Conservation (phyloP, 768 basidiomycete genomes). For the Rubroboletus pulcherrimus region DNA sequence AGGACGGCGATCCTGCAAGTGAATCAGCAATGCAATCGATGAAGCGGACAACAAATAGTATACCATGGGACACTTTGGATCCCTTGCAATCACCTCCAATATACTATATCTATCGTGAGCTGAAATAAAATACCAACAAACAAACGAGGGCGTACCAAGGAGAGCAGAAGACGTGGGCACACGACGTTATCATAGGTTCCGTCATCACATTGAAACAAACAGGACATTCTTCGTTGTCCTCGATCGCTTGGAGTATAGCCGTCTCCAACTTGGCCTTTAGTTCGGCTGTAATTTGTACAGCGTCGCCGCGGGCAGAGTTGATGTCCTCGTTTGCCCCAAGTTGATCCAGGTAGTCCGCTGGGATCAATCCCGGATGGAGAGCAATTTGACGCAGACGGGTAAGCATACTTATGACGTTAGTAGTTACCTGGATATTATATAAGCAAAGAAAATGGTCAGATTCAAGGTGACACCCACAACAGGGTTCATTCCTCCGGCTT, state of each 20-base stretch:
- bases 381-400: constrained; percentile 82
- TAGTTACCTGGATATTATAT: constrained; percentile 46
- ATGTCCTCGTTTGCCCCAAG: constrained; percentile 37
- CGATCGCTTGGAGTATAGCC: constrained; percentile 60
- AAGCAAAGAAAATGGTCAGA: background rate
- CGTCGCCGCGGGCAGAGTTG: constrained; percentile 12
- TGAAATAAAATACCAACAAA: background rate
- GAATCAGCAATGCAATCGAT: background rate
- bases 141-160: constrained; percentile 46
- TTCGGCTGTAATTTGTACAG: constrained; percentile 46
- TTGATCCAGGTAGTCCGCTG: constrained; percentile 64
- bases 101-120: constrained; percentile 43
- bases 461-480: constrained; percentile 32
- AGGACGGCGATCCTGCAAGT: constrained; percentile 62
- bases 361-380: constrained; percentile 75
- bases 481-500: constrained; percentile 36
- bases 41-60: background rate
- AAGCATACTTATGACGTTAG: constrained; percentile 75
- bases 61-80: constrained; percentile 84
- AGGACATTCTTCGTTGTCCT: constrained; percentile 82
- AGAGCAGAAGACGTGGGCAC: constrained; percentile 70
- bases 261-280: constrained; percentile 55
- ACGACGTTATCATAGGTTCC: constrained; percentile 71
- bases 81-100: constrained; percentile 61
- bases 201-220: constrained; percentile 60